Evolutionary conservation across 495 filamentous ascomycete genomes (phyloP).

Genomic region (Aspergillus campestris): DNA sequence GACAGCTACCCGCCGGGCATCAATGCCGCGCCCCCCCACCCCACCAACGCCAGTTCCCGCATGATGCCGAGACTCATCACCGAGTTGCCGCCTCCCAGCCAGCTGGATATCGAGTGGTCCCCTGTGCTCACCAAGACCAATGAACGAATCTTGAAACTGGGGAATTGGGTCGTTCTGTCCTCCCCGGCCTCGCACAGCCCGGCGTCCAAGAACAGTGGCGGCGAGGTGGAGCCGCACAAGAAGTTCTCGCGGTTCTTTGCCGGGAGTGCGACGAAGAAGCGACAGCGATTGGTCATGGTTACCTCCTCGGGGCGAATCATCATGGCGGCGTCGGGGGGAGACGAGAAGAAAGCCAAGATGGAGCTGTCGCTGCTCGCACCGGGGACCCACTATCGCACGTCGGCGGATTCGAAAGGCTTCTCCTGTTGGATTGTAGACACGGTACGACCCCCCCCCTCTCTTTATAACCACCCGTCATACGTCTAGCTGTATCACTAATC

Average conservation of each 20-base stretch:
- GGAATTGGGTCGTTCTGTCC: slow-evolving; percentile 76
- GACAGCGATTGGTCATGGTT: slow-evolving; percentile 89
- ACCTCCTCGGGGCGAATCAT: slow-evolving; percentile 86
- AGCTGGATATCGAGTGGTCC: slow-evolving; percentile 98
- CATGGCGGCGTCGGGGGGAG: slow-evolving; percentile 83
- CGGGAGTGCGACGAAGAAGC: slow-evolving; percentile 80
- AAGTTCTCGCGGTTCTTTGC: slow-evolving; percentile 91
- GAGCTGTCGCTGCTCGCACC: slow-evolving; percentile 72
- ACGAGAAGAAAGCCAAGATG: slow-evolving; percentile 90
- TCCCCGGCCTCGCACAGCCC: slow-evolving; percentile 62
- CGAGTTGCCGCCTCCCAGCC: slow-evolving; percentile 88
- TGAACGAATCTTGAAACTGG: slow-evolving; percentile 90
- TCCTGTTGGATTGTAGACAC: slow-evolving; percentile 89
- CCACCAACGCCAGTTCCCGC: slow-evolving; percentile 34
- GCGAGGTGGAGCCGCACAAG: slow-evolving; percentile 57
- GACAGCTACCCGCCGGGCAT: slow-evolving; percentile 42
- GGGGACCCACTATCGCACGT: slow-evolving; percentile 68
- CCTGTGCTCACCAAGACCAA: slow-evolving; percentile 85
- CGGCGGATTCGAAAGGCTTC: slow-evolving; percentile 73
- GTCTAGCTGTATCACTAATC: slow-evolving; percentile 4
- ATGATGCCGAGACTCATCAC: slow-evolving; percentile 80
- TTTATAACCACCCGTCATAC: neutral
- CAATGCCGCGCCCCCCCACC: slow-evolving; percentile 38
- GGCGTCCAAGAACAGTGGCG: slow-evolving; percentile 53
- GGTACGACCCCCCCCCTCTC: slow-evolving; percentile 47